phyloP scores from a whole-genome alignment of 2,329 filamentous ascomycete genomes.

The Xylaria sp. region DNA sequence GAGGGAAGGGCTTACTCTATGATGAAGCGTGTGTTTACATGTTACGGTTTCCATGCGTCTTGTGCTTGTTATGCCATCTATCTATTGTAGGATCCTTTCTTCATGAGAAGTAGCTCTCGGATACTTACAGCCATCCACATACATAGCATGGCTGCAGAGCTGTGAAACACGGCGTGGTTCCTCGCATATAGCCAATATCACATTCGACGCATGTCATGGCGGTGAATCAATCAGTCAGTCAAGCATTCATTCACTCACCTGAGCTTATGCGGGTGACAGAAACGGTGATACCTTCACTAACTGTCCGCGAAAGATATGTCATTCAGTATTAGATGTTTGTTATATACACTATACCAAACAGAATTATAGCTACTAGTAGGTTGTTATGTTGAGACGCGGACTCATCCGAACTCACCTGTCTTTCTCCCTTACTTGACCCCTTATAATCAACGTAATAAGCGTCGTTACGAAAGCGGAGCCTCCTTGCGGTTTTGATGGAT shows the following conservation, averaged over 20 bases:
- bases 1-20: not conserved
- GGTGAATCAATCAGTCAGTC: not conserved
- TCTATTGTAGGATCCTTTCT: not conserved
- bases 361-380: not conserved
- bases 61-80: not conserved
- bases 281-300: not conserved
- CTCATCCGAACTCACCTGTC: not conserved
- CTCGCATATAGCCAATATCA: not conserved
- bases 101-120: not conserved
- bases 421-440: not conserved
- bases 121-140: not conserved
- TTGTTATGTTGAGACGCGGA: not conserved
- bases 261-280: not conserved
- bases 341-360: not conserved
- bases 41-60: not conserved
- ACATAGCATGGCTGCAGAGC: not conserved
- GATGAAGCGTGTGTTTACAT: not conserved
- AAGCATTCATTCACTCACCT: not conserved
- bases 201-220: not conserved
- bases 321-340: not conserved
- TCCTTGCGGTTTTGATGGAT: conserved; percentile 5
- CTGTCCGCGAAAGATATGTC: not conserved
- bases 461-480: conserved; percentile 16
- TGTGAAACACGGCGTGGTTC: not conserved
- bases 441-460: conserved; percentile 9